A percentile compares a stretch with the other conserved stretches of the same genome.
phyloP scores from a whole-genome alignment of 345 rosid genomes.

The Boechera retrofracta region DNA sequence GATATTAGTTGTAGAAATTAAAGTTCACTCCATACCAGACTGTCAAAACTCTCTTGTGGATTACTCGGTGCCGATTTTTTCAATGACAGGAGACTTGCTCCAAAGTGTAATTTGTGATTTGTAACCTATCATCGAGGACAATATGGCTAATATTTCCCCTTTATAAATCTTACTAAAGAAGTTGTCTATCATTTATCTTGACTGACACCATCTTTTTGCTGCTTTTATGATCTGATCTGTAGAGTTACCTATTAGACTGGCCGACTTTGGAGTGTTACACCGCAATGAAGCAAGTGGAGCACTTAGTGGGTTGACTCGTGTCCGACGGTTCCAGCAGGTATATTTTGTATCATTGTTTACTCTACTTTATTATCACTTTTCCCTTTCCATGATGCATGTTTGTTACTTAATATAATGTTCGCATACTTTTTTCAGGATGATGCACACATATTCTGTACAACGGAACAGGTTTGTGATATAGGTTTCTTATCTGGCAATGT shows the following conservation, averaged over 20 bases:
- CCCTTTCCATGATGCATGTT: constrained; percentile 20
- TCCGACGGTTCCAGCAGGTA: constrained; percentile 99
- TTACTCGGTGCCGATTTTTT: neutral
- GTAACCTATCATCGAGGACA: neutral
- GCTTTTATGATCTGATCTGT: constrained; percentile 43
- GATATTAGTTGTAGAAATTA: constrained; percentile 1
- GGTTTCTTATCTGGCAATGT: constrained; percentile 17
- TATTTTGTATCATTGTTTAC: constrained; percentile 18
- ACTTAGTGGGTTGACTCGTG: constrained; percentile 93
- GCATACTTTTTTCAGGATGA: constrained; percentile 71
- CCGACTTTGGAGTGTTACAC: constrained; percentile 97
- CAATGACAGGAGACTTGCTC: neutral
- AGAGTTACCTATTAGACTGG: constrained; percentile 94
- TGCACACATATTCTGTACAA: constrained; percentile 94
- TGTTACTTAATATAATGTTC: constrained; percentile 10
- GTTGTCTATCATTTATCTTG: constrained; percentile 11
- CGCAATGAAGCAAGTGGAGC: constrained; percentile 99
- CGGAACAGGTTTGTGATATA: constrained; percentile 64
- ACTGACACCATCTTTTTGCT: constrained; percentile 16
- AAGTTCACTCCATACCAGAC: constrained; percentile 7
- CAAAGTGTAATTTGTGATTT: neutral
- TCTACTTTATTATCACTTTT: neutral
- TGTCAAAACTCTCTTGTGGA: constrained; percentile 14
- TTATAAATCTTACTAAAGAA: constrained; percentile 13
- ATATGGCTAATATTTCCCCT: constrained; percentile 24